Evolutionary conservation across 1,284 basidiomycete species (phyloP), one percentile per base, ranked within the genome.

Genomic region (Stereum hirsutum): DNA sequence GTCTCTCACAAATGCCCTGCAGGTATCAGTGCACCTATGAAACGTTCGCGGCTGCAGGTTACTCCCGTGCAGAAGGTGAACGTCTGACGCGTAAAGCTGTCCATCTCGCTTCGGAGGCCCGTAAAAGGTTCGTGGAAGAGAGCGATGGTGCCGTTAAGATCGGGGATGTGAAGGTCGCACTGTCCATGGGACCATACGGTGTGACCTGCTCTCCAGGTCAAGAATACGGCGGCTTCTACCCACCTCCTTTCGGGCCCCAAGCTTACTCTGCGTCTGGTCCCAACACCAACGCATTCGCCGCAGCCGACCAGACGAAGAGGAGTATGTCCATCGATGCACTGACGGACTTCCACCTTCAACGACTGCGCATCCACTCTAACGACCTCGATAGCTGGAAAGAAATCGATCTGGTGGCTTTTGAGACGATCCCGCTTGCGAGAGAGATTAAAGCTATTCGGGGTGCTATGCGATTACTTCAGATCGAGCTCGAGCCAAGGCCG

Each of bases 131-230:
- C 53, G 52, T 58, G 36, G 46, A 58, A 2, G 56, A 60, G 45
- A 41, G 38, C 28, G 30, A 33, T 11, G 15, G 34, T 12, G 20
- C 41, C 25, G 32, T 35, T 17, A 30, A 36, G 5, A 17, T 15
- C 31, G 40, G 46, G 20, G 55, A 56, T 28, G 57, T 69, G 38
- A 63, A 62, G 35, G 70, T 89, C 36, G 81, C 75, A 0, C 67
- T 91, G 3, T 84, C 84, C 4, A 62, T 90, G 15, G 87, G 88
- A 6, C 78, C 85, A 0, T 89, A 75, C 52, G 87, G 88, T 28
- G 79, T 83, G 1, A 79, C 74, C 2, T 64, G 88, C 12, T 57
- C 60, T 5, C 78, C 81, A 0, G 73, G 80, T 23, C 81, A 88
- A 52, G 87, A 90, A 56, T 89, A 81, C 53, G 68, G 72, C 46